Evolutionary conservation across 495 filamentous ascomycete genomes (phyloP).

Genomic region (Clavariopsis aquatica): DNA sequence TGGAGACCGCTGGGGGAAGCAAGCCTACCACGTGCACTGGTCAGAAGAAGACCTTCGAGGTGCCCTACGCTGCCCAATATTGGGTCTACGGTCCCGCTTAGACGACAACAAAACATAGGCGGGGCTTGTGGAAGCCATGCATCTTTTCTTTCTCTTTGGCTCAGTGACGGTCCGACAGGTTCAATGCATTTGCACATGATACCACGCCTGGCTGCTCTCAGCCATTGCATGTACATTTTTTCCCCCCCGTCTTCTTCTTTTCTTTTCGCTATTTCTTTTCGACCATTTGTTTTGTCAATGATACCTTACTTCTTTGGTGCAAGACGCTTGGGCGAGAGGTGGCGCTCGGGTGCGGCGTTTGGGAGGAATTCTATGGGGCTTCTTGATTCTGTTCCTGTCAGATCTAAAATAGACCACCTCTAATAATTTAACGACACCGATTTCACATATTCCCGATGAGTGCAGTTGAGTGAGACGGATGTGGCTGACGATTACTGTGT

Average conservation of each 20-base stretch:
- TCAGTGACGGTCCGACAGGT: not conserved
- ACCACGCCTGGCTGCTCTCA: not conserved
- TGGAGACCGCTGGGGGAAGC: constrained; percentile 39
- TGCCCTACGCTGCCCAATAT: constrained; percentile 38
- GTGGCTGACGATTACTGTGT: not conserved
- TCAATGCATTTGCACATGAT: not conserved
- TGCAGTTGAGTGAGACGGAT: not conserved
- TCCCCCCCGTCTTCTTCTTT: not conserved
- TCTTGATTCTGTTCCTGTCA: not conserved
- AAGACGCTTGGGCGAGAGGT: not conserved
- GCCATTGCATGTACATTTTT: not conserved
- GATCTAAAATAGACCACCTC: constrained; percentile 1
- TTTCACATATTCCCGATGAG: not conserved
- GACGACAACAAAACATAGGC: no score
- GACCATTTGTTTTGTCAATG: no score
- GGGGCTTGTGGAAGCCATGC: no score
- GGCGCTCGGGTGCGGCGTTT: constrained; percentile 2
- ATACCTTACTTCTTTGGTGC: not conserved
- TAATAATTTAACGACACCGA: constrained; percentile 5
- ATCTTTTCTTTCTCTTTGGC: no score
- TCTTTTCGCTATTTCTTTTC: no score
- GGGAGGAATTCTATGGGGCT: not conserved
- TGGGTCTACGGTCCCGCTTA: constrained; percentile 32
- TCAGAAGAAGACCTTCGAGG: constrained; percentile 20
- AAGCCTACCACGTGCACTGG: constrained; percentile 28